These are phyloP conservation scores for Oryza longistaminata DNA, from an alignment of 176 grass and related monocot species.

Conservation along the genomic window DNA sequence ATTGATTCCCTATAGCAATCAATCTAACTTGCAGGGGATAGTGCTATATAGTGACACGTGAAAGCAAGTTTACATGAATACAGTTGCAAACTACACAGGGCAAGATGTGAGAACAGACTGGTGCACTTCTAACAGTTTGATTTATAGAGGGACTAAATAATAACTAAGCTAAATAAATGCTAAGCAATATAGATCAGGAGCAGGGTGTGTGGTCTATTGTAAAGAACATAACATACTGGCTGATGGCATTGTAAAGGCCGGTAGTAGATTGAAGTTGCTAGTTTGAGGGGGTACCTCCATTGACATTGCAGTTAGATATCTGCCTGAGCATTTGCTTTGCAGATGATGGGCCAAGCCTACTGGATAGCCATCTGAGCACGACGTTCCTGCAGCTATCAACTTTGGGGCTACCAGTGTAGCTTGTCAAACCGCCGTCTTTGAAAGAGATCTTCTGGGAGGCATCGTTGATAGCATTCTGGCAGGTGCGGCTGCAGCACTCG, in stretches of 20 bases:
- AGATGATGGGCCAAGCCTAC: conserved; percentile 67
- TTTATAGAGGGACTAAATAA: background rate
- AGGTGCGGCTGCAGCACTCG: conserved; percentile 86
- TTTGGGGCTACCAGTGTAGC: conserved; percentile 38
- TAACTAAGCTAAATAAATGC: background rate
- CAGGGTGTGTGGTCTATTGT: conserved; percentile 4
- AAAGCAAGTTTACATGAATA: background rate
- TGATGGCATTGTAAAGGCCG: background rate
- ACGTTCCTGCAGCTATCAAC: conserved; percentile 76
- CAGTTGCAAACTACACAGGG: background rate
- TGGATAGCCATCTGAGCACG: conserved; percentile 90
- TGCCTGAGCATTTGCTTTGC: conserved; percentile 79
- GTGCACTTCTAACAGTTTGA: background rate
- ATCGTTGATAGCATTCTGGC: conserved; percentile 80
- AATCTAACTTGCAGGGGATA: background rate
- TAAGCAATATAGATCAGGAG: background rate
- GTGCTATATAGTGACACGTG: background rate
- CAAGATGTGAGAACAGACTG: background rate
- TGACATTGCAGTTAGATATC: conserved; percentile 95
- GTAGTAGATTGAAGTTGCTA: background rate
- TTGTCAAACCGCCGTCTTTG: conserved; percentile 50
- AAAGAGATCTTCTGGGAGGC: conserved; percentile 67
- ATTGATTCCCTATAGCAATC: background rate
- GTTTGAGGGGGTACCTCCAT: conserved; percentile 62
- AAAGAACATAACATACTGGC: background rate